phyloP scores from a whole-genome alignment of 1,284 basidiomycete species.

The Cryptococcus wingfieldii region DNA sequence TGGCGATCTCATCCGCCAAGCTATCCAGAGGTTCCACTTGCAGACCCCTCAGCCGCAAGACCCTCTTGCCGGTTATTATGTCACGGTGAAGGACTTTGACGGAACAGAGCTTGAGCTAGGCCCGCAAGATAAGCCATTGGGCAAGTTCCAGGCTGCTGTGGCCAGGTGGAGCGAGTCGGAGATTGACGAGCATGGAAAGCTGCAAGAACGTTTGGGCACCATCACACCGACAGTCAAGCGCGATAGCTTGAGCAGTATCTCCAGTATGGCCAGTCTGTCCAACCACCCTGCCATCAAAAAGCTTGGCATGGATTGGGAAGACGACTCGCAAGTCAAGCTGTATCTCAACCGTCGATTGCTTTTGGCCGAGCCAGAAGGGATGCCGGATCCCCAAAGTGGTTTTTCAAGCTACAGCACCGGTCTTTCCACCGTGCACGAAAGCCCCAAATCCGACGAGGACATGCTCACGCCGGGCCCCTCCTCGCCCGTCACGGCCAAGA shows the following conservation, averaged over 20 bases:
- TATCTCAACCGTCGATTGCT: conserved; percentile 66
- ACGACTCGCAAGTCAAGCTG: conserved; percentile 94
- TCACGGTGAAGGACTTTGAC: conserved; percentile 88
- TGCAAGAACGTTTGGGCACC: conserved; percentile 19
- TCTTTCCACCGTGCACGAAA: conserved; percentile 24
- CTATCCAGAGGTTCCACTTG: conserved; percentile 86
- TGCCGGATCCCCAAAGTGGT: conserved; percentile 21
- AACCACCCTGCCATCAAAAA: conserved; percentile 91
- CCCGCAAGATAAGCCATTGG: conserved; percentile 71
- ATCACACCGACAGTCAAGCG: conserved; percentile 77
- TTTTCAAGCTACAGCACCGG: conserved; percentile 27
- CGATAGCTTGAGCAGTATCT: conserved; percentile 88
- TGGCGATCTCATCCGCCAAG: conserved; percentile 78
- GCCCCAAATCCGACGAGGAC: conserved; percentile 1
- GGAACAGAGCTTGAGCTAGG: conserved; percentile 68
- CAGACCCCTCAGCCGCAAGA: conserved; percentile 37
- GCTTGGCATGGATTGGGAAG: conserved; percentile 91
- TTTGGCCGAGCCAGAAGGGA: conserved; percentile 1
- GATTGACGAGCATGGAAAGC: conserved; percentile 9
- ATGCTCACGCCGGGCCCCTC: conserved; percentile 4
- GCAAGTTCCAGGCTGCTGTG: conserved; percentile 71
- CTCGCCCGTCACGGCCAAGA: conserved; percentile 31
- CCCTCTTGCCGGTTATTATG: conserved; percentile 65
- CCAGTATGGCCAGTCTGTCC: conserved; percentile 79
- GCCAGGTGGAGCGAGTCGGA: conserved; percentile 29